Base-by-base conservation (phyloP, 305 asterid species). In the Rubia balearica region DNA sequence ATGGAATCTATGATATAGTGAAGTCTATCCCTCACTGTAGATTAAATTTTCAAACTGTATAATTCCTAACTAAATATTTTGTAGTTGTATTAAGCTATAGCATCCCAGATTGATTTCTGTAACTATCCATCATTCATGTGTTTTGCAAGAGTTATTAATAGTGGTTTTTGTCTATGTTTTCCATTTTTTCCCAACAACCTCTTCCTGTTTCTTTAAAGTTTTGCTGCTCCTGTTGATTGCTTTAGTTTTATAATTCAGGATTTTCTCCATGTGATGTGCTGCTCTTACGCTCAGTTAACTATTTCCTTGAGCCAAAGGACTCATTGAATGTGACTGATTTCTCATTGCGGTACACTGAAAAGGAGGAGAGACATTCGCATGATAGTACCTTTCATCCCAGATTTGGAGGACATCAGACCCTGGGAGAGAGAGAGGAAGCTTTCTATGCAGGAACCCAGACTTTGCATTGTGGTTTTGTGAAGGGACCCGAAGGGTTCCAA, bases 391-490 rank as follows among this genome's bases (percentile, higher is more conserved):
- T 68, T 73, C 81, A 82, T 73, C 87, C 85, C 75, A 83, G 82
- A 75, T 94, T 94, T 85, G 97, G 96, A 73, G 99, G 99, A 66
- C 92, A 91, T 78, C 96, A 84, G 74, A 85, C 88, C 57, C 87
- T 87, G 74, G 79, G 73, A 72, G 95, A 87, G 75, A 85, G 99
- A 83, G 93, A 91, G 78, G 76, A 83, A 49, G 85, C 98, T 66
- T 94, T 83, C 78, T 80, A 75, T 74, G 99, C 95, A 59, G 83
- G 70, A 65, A 85, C 82, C 82, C 90, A 87, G 71, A 85, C 93
- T 78, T 79, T 93, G 77, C 90, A 83, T 78, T 91, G 96, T 84
- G 98, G 98, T 83, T 92, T 92, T 81, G 93, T 89, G 57, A 81
- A 85, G 22, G 88, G 86, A 62, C 80, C 83, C 61, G 83, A 80